phyloP scores from a whole-genome alignment of 148 eudicot genomes.

The Linanthus parryae region DNA sequence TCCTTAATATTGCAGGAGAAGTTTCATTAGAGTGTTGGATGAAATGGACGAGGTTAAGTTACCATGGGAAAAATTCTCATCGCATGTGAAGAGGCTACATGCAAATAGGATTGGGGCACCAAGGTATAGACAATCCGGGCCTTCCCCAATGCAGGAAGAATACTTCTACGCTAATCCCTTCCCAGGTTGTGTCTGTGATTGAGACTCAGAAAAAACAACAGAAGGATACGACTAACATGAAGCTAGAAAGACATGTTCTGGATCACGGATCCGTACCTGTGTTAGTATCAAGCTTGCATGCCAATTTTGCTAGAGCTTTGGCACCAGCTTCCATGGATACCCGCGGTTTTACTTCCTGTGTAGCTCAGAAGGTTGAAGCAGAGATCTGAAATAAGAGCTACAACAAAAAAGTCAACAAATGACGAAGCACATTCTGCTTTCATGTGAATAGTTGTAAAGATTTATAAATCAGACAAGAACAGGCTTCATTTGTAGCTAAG shows the following conservation, averaged over 20 bases:
- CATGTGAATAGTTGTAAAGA: too few species aligned
- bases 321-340: too few species aligned
- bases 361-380: too few species aligned
- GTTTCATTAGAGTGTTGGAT: conserved; percentile 37
- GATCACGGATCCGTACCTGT: not conserved
- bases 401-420: too few species aligned
- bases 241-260: not conserved
- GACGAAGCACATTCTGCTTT: too few species aligned
- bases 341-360: too few species aligned
- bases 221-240: not conserved
- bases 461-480: too few species aligned
- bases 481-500: too few species aligned
- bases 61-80: conserved; percentile 36
- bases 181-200: conserved; percentile 48
- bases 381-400: too few species aligned
- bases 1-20: conserved; percentile 19
- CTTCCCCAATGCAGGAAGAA: conserved; percentile 36
- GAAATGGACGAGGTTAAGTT: conserved; percentile 30
- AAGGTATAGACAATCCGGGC: conserved; percentile 20
- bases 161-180: conserved; percentile 59
- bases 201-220: not conserved
- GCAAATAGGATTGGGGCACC: conserved; percentile 42
- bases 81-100: conserved; percentile 34
- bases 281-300: not conserved
- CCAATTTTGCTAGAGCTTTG: too few species aligned